Conservation (phyloP, 257 asterid genomes). For the Solanum infundibuliforme region DNA sequence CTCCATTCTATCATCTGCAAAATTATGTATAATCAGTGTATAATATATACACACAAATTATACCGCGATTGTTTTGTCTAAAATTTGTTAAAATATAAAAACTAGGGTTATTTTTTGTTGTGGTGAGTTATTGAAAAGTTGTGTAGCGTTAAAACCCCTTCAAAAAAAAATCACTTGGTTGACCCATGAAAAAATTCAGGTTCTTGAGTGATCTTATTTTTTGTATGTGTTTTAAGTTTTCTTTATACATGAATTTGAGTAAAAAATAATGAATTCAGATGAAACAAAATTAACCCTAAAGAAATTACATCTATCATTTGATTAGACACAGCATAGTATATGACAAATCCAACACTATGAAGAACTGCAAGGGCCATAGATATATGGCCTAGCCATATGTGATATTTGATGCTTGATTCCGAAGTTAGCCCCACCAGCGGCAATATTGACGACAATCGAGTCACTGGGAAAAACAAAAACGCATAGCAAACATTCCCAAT, state of each 20-base stretch:
- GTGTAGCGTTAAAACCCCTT: not conserved
- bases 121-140: not conserved
- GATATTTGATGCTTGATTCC: constrained; percentile 65
- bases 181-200: not conserved
- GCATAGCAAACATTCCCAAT: constrained; percentile 53
- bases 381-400: constrained; percentile 64
- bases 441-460: constrained; percentile 55
- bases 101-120: not conserved
- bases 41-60: not conserved
- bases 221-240: not conserved
- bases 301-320: constrained; percentile 33
- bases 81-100: not conserved
- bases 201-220: not conserved
- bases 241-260: not conserved
- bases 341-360: constrained; percentile 40
- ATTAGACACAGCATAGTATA: constrained; percentile 40
- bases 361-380: constrained; percentile 33
- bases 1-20: constrained; percentile 62
- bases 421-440: constrained; percentile 62
- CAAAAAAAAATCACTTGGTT: not conserved
- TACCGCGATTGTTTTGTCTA: not conserved
- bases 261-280: not conserved
- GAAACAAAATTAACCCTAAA: not conserved
- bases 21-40: not conserved
- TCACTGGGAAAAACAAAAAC: constrained; percentile 53